These are phyloP conservation scores for Daldinia vernicosa DNA, from an alignment of 495 filamentous ascomycete genomes.

Conservation along the genomic window DNA sequence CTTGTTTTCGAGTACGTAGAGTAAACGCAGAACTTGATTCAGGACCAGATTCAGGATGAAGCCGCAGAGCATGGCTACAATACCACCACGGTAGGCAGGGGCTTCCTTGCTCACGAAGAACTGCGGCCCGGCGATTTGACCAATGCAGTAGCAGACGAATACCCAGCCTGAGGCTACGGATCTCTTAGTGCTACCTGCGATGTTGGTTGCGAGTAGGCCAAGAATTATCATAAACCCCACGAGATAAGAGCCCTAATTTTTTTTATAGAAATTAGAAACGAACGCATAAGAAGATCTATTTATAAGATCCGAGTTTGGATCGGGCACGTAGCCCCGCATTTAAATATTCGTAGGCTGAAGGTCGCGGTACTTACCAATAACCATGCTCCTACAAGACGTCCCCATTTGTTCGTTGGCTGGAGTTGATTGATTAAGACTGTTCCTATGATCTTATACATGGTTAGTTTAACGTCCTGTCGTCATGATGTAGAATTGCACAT, in stretches of 20 bases:
- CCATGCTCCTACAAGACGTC: slow-evolving; percentile 37
- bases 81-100: slow-evolving; percentile 34
- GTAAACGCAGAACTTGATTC: slow-evolving; percentile 33
- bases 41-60: slow-evolving; percentile 38
- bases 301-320: background rate
- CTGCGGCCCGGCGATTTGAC: slow-evolving; percentile 46
- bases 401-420: slow-evolving; percentile 23
- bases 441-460: slow-evolving; percentile 28
- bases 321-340: background rate
- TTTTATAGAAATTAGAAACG: background rate
- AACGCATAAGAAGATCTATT: background rate
- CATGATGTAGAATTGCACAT: background rate
- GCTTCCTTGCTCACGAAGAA: slow-evolving; percentile 37
- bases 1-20: slow-evolving; percentile 40
- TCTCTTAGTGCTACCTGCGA: slow-evolving; percentile 49
- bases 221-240: slow-evolving; percentile 38
- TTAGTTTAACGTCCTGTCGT: background rate
- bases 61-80: slow-evolving; percentile 38
- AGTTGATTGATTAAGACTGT: slow-evolving; percentile 39
- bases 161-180: slow-evolving; percentile 42
- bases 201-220: slow-evolving; percentile 40
- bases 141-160: slow-evolving; percentile 47
- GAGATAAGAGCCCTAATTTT: slow-evolving; percentile 27
- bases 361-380: slow-evolving; percentile 26
- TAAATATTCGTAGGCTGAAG: background rate